phyloP scores from a whole-genome alignment of 495 filamentous ascomycete genomes.

The Trichoderma virens region DNA sequence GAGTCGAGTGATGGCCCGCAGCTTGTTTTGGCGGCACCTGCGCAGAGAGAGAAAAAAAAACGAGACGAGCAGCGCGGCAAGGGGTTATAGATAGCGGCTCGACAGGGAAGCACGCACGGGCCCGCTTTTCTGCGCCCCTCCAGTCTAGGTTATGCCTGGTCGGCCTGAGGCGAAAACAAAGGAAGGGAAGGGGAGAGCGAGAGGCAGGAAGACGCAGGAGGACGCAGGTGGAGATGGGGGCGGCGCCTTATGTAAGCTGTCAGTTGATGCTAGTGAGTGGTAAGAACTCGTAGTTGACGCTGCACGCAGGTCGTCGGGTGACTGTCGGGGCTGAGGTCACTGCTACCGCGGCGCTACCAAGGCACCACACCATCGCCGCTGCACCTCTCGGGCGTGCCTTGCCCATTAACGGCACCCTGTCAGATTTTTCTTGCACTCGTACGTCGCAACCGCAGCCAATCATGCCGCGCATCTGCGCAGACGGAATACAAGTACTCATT shows the following conservation, averaged over 20 bases:
- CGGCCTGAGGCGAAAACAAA: neutral
- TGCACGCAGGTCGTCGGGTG: neutral
- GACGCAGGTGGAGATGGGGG: no score
- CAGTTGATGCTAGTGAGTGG: neutral
- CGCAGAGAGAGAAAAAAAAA: neutral
- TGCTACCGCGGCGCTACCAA: neutral
- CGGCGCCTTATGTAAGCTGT: neutral
- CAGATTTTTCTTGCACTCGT: neutral
- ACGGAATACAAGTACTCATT: neutral
- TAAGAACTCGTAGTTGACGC: no score
- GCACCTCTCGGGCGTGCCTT: neutral
- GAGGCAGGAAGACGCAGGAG: neutral
- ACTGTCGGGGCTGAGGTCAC: neutral
- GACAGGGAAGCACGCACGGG: neutral
- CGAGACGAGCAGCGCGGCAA: neutral
- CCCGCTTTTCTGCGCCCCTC: slow-evolving; percentile 3
- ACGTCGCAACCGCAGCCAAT: neutral
- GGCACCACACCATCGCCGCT: neutral
- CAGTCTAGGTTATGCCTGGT: neutral
- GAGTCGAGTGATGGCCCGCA: neutral
- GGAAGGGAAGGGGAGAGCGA: neutral
- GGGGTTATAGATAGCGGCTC: neutral
- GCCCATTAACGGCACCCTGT: neutral
- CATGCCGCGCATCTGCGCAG: neutral
- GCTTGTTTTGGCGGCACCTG: neutral